Conservation (phyloP, 176 grass and related monocot genomes). For the Tillandsia fasciculata region DNA sequence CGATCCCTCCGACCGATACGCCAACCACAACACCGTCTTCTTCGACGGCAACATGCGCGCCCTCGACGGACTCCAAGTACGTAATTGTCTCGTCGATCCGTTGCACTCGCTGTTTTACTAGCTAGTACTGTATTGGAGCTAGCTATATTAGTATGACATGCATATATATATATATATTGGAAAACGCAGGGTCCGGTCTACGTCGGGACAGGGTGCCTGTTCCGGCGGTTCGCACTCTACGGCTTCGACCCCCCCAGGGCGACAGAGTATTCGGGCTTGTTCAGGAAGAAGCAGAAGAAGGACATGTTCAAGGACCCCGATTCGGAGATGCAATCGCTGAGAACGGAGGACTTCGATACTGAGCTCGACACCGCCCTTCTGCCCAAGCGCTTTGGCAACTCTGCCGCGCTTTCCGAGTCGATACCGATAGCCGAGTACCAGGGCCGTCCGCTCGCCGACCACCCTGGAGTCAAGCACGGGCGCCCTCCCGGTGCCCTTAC, state of each 20-base stretch:
- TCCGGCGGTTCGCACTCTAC: slow-evolving; percentile 85
- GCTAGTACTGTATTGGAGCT: too few relatives aligned
- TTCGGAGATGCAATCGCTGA: slow-evolving; percentile 45
- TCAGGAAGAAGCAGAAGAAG: slow-evolving; percentile 61
- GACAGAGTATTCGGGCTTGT: slow-evolving; percentile 53
- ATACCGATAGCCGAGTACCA: slow-evolving; percentile 90
- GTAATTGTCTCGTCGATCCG: not conserved
- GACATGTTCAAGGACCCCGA: slow-evolving; percentile 36
- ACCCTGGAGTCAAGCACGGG: slow-evolving; percentile 65
- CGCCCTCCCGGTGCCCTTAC: slow-evolving; percentile 62
- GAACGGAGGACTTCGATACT: slow-evolving; percentile 62
- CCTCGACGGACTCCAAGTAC: slow-evolving; percentile 68
- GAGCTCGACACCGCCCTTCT: slow-evolving; percentile 52
- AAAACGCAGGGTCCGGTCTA: slow-evolving; percentile 64
- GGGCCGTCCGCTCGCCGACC: slow-evolving; percentile 68
- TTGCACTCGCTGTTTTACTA: not conserved
- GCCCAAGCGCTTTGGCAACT: slow-evolving; percentile 82
- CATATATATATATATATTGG: not conserved
- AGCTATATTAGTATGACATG: not conserved
- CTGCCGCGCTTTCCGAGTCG: slow-evolving; percentile 55
- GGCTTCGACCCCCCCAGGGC: slow-evolving; percentile 87
- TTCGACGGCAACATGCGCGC: slow-evolving; percentile 99
- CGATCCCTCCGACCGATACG: slow-evolving; percentile 88
- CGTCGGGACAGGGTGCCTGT: slow-evolving; percentile 88
- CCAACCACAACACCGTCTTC: slow-evolving; percentile 99